Evolutionary conservation across 2,329 filamentous ascomycete species (phyloP), one percentile per base, ranked within the genome.

Genomic region (Fusarium sp.): DNA sequence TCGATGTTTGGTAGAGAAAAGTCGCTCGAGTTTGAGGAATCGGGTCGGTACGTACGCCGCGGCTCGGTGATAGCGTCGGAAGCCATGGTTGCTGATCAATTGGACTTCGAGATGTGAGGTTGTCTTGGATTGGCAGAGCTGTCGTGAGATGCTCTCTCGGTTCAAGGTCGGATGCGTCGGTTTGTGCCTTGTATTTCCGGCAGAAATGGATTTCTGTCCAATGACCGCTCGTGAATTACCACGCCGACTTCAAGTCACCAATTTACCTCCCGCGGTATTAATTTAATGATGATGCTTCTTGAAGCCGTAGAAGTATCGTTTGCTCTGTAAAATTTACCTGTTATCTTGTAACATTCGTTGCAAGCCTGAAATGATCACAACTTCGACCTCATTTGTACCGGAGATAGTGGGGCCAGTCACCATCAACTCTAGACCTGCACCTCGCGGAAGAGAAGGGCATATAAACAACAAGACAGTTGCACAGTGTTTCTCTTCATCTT

Each of bases 1-100:
- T 73, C 67, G 71, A 60, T 51, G 15, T 57, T 55, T 64, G 65
- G 62, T 51, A 28, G 60, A n/a, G 9, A 70, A 74, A 47, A 50
- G 58, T 51, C 53, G 57, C 65, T 50, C n/a, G 41, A 59, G 26
- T 6, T 20, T 62, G 28, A 44, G 9, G 64, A 18, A 41, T 63
- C 56, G 20, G 54, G 35, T 56, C 36, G 42, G 36, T 66, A 81
- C 82, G 71, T 82, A 83, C 82, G 81, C 77, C 82, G 81, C 72
- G 81, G 77, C 75, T 82, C 81, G 68, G 81, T 75, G 71, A 78
- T 71, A 70, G 81, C 72, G 76, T 80, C 81, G 77, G 80, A 79
- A 76, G 75, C 81, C 82, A 84, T 84, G 36, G 51, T 76, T 81
- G 66, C 65, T 45, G 75, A 62, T 80, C 79, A 81, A 82, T 82